Evolutionary conservation across 495 filamentous ascomycete species (phyloP).

Genomic region (Aspergillus steynii): DNA sequence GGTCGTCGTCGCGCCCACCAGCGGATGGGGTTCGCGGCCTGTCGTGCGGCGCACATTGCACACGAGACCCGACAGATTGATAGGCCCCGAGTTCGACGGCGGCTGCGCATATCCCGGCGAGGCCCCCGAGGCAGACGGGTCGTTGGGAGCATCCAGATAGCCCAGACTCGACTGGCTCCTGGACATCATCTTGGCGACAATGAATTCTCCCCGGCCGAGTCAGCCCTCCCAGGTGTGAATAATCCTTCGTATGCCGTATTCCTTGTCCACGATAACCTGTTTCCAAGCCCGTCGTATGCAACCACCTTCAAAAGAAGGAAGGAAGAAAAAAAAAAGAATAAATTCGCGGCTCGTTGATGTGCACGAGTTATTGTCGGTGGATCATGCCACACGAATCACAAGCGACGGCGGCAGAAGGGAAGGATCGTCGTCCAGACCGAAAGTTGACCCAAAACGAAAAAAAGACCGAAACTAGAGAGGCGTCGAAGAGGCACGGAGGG

Average conservation of each 20-base stretch:
- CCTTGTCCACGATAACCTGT: background rate
- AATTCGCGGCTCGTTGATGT: slow-evolving; percentile 1
- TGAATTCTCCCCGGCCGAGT: slow-evolving; percentile 7
- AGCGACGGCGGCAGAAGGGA: background rate
- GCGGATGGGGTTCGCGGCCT: slow-evolving; percentile 82
- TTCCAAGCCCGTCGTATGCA: background rate
- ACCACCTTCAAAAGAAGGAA: background rate
- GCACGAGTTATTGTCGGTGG: slow-evolving; percentile 12
- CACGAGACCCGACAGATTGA: slow-evolving; percentile 81
- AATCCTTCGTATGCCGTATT: slow-evolving; percentile 16
- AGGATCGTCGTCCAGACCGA: background rate
- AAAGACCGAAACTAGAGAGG: background rate
- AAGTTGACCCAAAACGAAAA: background rate
- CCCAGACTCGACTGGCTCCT: slow-evolving; percentile 49
- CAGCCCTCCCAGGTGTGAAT: slow-evolving; percentile 9
- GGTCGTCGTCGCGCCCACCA: slow-evolving; percentile 94
- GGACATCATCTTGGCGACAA: slow-evolving; percentile 40
- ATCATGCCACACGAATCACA: slow-evolving; percentile 20
- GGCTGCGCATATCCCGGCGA: slow-evolving; percentile 37
- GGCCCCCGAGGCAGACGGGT: slow-evolving; percentile 28
- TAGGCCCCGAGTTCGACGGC: slow-evolving; percentile 44
- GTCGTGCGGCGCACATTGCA: slow-evolving; percentile 93
- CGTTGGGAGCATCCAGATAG: slow-evolving; percentile 36
- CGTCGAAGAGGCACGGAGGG: background rate
- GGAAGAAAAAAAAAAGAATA: background rate